These are phyloP conservation scores for Leishmania major DNA, from an alignment of 208 protist genomes.

Conservation along the genomic window DNA sequence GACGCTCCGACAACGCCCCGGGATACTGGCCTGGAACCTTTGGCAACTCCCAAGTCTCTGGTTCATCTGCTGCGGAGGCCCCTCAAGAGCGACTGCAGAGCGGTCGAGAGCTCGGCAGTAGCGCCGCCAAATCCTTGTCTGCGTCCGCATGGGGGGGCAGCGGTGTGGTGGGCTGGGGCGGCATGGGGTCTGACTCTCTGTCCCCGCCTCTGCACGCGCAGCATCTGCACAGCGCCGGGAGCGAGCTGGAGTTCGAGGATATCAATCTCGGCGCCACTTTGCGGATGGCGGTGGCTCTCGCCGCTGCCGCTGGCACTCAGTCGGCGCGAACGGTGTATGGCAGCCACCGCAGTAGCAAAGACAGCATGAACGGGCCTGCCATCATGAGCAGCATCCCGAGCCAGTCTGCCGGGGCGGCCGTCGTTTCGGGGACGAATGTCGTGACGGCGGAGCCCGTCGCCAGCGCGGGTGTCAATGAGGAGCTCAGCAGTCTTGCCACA, in stretches of 20 bases:
- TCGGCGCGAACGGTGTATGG: not conserved
- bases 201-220: not conserved
- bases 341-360: not conserved
- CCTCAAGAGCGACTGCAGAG: not conserved
- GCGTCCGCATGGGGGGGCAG: not conserved
- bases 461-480: not conserved
- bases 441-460: not conserved
- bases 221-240: not conserved
- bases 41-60: not conserved
- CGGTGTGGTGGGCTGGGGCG: not conserved
- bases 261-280: constrained; percentile 26
- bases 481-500: not conserved
- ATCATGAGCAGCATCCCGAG: constrained; percentile 13
- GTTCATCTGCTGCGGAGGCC: not conserved
- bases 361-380: not conserved
- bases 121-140: not conserved
- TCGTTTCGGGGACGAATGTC: not conserved
- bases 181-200: not conserved
- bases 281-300: constrained; percentile 29
- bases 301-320: constrained; percentile 15
- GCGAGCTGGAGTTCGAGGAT: constrained; percentile 11
- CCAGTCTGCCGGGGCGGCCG: not conserved
- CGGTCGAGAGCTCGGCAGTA: not conserved
- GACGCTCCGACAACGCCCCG: not conserved
- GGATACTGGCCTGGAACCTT: not conserved